Conservation (phyloP, 148 eudicot genomes). For the Rhododendron vialii region DNA sequence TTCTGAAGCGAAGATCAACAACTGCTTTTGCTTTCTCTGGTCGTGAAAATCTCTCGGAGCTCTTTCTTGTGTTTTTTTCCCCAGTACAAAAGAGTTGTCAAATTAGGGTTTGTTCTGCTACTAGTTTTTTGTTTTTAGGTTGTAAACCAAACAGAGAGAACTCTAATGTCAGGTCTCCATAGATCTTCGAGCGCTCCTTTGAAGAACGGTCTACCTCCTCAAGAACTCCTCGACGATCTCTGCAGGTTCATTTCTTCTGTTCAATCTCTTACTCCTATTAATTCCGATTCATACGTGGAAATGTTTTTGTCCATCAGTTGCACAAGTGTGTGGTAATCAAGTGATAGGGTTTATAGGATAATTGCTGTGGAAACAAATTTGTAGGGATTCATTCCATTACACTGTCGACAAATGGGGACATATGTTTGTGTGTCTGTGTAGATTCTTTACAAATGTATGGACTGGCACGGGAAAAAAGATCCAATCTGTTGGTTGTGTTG, state of each 20-base stretch:
- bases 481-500: neutral
- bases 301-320: neutral
- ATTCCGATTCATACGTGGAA: neutral
- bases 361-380: neutral
- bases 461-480: neutral
- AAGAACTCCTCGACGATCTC: conserved; percentile 98
- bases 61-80: neutral
- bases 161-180: conserved; percentile 57
- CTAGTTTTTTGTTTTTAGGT: neutral
- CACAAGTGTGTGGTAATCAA: neutral
- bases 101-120: conserved; percentile 2
- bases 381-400: neutral
- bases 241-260: conserved; percentile 57
- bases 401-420: neutral
- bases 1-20: neutral
- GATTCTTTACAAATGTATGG: neutral
- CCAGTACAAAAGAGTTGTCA: neutral
- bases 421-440: neutral
- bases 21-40: neutral
- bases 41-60: neutral
- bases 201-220: conserved; percentile 81
- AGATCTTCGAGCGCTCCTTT: conserved; percentile 68
- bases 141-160: neutral
- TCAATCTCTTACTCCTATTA: neutral
- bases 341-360: neutral